Evolutionary conservation across 768 basidiomycete species (phyloP).

Genomic region (Suillus decipiens): DNA sequence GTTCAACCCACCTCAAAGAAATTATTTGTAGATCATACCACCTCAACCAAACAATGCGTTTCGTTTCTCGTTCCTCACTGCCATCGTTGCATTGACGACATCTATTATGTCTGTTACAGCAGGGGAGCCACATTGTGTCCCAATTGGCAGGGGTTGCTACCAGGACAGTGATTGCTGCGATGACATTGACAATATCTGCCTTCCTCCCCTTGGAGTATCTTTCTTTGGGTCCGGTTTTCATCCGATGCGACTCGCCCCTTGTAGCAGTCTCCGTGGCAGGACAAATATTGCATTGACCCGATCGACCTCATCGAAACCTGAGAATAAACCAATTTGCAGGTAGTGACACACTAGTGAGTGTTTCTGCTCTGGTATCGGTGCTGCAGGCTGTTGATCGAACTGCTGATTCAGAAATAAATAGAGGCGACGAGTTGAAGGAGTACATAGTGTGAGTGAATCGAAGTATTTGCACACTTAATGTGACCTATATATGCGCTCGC

Average conservation of each 20-base stretch:
- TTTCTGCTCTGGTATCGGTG: background rate
- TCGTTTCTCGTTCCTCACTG: background rate
- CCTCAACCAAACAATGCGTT: background rate
- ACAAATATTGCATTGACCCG: no score
- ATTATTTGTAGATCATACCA: background rate
- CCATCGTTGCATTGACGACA: background rate
- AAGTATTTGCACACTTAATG: no score
- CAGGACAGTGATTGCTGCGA: background rate
- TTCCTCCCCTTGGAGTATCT: no score
- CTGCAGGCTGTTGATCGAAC: background rate
- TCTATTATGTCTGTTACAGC: background rate
- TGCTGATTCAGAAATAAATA: background rate
- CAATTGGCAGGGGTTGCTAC: fast-evolving
- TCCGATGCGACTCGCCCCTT: no score
- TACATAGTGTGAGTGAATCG: no score
- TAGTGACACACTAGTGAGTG: background rate
- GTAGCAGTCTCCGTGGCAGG: no score
- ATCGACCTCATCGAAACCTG: no score
- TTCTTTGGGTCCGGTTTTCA: no score
- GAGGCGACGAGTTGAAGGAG: background rate
- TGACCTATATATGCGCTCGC: no score
- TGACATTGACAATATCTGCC: no score
- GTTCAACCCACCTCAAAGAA: background rate
- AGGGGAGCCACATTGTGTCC: background rate
- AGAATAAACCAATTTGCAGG: no score